These are phyloP conservation scores for Venturiaceae sp. DNA, from an alignment of 2,329 filamentous ascomycete species.

Conservation along the genomic window DNA sequence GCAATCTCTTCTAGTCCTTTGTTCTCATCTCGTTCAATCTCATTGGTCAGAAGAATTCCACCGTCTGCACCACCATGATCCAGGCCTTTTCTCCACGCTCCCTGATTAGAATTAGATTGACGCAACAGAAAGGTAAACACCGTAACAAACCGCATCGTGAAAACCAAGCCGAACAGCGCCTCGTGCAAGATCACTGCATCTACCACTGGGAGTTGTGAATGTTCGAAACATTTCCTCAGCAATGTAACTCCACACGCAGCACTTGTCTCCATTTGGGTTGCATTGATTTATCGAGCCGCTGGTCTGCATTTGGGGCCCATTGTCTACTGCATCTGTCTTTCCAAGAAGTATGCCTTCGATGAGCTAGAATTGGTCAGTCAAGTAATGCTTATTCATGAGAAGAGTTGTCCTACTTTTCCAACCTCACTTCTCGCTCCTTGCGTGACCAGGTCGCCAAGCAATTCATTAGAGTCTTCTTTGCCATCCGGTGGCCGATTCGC, in stretches of 20 bases:
- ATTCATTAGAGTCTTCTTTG: constrained; percentile 17
- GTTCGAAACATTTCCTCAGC: constrained; percentile 18
- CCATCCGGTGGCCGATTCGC: constrained; percentile 13
- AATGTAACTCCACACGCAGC: constrained; percentile 24
- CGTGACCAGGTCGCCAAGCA: constrained; percentile 24
- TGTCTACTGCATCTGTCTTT: constrained; percentile 16
- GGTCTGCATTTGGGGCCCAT: constrained; percentile 10
- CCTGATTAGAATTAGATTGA: constrained; percentile 6
- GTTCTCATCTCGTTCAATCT: constrained; percentile 18
- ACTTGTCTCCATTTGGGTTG: constrained; percentile 22
- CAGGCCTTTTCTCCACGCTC: constrained; percentile 19
- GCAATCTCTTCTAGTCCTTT: constrained; percentile 18
- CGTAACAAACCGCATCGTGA: constrained; percentile 17
- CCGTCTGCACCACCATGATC: constrained; percentile 21
- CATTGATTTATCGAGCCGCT: too few relatives aligned
- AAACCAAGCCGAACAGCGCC: constrained; percentile 23
- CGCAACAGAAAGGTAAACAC: background rate
- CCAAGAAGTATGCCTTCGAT: constrained; percentile 21
- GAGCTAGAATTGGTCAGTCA: constrained; percentile 9
- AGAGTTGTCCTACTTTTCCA: background rate
- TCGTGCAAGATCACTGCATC: constrained; percentile 24
- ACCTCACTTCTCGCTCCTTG: constrained; percentile 15
- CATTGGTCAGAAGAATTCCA: constrained; percentile 20
- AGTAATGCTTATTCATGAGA: background rate
- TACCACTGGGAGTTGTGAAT: constrained; percentile 17